Evolutionary conservation across 2,329 filamentous ascomycete genomes (phyloP), one percentile per base, ranked within the genome.

Genomic region (Talaromyces sp.): DNA sequence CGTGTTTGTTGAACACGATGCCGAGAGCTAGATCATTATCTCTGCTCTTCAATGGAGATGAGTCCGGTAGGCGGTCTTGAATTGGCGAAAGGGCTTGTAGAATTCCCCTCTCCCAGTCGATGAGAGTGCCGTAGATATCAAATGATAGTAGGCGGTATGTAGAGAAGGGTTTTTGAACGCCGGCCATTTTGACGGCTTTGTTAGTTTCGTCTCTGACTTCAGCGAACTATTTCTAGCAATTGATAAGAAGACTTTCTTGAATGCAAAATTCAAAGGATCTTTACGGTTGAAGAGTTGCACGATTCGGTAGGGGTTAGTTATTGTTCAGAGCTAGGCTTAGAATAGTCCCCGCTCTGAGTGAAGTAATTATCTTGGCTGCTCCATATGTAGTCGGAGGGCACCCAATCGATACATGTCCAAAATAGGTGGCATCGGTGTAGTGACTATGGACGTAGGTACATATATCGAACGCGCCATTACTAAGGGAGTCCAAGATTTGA

Each of bases 111-210:
- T 92, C 89, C 90, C 89, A 92, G 80, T 93, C 89, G 67, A 93
- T 86, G 3, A 93, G 83, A 0, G 91, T 94, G 75, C 91, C 90
- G 76, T 91, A 93, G 80, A 90, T 88, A 77, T 94, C 91, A 77
- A 93, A 92, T 71, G 87, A 88, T 59, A 92, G 85, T 66, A 86
- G 77, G 27, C 77, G 78, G 74, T 81, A 84, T 62, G 78, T 72
- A 8, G 71, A 70, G 22, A 77, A 70, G 17, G 38, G 58, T 15
- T 11, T 62, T 38, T 49, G 53, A 22, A 36, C 19, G 29, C 31
- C 53, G 5, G 53, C n/a, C 53, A 56, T 56, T 36, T 22, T 56
- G 31, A 22, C n/a, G 31, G 38, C 53, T 53, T 13, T 36, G 17
- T 54, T 51, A 25, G 13, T 15, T 29, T 51, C 25, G 47, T 29